Base-by-base conservation (phyloP, 1,284 basidiomycete genomes). In the Naganishia albida region DNA sequence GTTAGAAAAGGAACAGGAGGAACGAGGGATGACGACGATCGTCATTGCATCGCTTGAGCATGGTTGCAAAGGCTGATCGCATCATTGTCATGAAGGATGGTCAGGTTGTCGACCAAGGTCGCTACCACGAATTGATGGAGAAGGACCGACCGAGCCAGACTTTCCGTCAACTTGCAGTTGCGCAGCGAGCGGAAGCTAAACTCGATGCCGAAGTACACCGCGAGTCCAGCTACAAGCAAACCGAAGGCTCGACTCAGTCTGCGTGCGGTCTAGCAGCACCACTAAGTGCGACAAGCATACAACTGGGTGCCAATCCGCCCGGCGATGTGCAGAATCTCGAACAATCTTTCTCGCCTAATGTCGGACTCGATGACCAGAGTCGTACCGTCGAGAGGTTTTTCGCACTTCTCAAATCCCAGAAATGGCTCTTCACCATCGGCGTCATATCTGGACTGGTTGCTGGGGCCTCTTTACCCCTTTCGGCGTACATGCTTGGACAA, bases 1-100 rank as follows among this genome's bases (percentile, higher is more conserved):
- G 18, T 81, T 99, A 59, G 94, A 97, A 77, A 92, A 91, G 79
- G 93, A 93, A 62, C 83, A 90, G 8, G 66, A 64, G 20, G 60
- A 64, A n/a, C 84, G 85, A 28, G 84, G 82, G 25, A 76, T 80
- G 49, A 83, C 82, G 0, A 81, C 79, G n/a, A 79, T 83, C 60
- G 78, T 79, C 51, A 80, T 83, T 67, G 81, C 80, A 82, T 72
- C 77, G 82, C 12, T 74, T 83, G 10, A 80, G 81, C 13, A 81
- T 80, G n/a, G 78, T 81, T 70, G 75, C 73, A 56, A 72, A 73
- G 8, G 80, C 80, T 2, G 64, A 52, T 28, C 57, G 52, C 12
- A 78, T 81, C 62, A 67, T 79, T 34, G 77, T 81, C 18, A 72
- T 81, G 67, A 70, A 75, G 30, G 67, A 71, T 12, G 80, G 80